These are phyloP conservation scores for Acer negundo DNA, from an alignment of 345 rosid species.

Conservation along the genomic window DNA sequence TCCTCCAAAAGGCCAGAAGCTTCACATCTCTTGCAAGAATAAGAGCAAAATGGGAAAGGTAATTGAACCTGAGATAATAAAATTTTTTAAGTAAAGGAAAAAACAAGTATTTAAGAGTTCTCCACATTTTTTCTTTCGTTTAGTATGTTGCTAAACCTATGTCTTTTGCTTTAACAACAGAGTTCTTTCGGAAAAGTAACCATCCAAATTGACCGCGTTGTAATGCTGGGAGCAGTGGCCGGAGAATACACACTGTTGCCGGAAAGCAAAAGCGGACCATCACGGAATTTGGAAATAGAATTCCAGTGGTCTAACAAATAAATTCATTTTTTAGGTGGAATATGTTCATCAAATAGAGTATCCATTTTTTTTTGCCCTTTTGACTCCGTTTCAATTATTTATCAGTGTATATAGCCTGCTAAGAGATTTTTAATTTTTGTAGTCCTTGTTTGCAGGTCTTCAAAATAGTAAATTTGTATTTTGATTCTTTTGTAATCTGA, in stretches of 20 bases:
- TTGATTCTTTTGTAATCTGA: slow-evolving; percentile 49
- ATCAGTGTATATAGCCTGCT: slow-evolving; percentile 46
- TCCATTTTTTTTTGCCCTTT: neutral
- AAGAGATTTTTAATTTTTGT: slow-evolving; percentile 30
- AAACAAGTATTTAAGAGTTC: too few relatives aligned
- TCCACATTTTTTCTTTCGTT: neutral
- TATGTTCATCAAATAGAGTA: neutral
- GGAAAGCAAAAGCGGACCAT: slow-evolving; percentile 90
- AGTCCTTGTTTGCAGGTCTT: slow-evolving; percentile 34
- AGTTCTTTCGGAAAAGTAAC: slow-evolving; percentile 98
- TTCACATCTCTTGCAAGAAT: slow-evolving; percentile 95
- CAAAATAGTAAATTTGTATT: slow-evolving; percentile 29
- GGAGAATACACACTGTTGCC: slow-evolving; percentile 93
- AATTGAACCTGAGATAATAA: slow-evolving; percentile 9
- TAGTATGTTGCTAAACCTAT: neutral
- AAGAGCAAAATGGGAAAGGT: slow-evolving; percentile 99
- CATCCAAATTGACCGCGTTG: slow-evolving; percentile 93
- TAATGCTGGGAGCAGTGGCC: slow-evolving; percentile 94
- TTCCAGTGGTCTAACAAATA: slow-evolving; percentile 97
- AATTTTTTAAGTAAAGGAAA: neutral
- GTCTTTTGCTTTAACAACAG: slow-evolving; percentile 39
- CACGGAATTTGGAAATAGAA: slow-evolving; percentile 89
- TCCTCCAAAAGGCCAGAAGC: slow-evolving; percentile 99
- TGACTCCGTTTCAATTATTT: slow-evolving; percentile 4
- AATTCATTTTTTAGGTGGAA: slow-evolving; percentile 23